Base-by-base conservation (phyloP, 148 eudicot species). In the Fagopyrum esculentum region DNA sequence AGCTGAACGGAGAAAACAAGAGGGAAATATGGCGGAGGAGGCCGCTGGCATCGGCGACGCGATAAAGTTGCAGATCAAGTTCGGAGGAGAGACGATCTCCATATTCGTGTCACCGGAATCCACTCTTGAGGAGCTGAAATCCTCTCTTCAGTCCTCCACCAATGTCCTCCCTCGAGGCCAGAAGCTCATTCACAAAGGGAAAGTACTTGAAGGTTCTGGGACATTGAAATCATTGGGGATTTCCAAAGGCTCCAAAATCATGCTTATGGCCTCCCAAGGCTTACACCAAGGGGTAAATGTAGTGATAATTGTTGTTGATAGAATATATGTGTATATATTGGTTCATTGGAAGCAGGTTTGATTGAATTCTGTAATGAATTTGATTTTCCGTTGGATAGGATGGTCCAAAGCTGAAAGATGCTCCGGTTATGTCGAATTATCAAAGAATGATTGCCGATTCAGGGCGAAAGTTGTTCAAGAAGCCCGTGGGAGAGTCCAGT, bases 111-210 rank as follows among this genome's bases (percentile, higher is more conserved):
- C 83, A 0, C 45, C 44, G 1, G 77, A 82, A 4, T 81, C 91
- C 68, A 84, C 88, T 76, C 75, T 95, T 64, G 76, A 78, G 70
- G 77, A 95, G 69, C 91, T 95, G 61, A 95, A 95, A 81, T 75
- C 77, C 30, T 69, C 80, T n/a, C 89, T 95, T 22, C 96, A 89
- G 73, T 78, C 87, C 70, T 81, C 84, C 78, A 95, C 99, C 72
- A 86, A 95, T 73, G 91, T 92, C 79, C 99, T 95, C 78, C 92
- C 94, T 74, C 93, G 97, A n/a, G 99, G 97, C 66, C 99, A 95
- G 50, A 92, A 92, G 73, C 94, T 95, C 82, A 92, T 95, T 60
- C 85, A 78, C 79, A 90, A 90, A 92, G 98, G 98, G 19, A 86
- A 80, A 78, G 50, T 91, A 81, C 83, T 95, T 13, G 82, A 49